A percentile compares a stretch with the other conserved stretches of the same genome.
Conservation (phyloP, 1,139 yeast species). For the Yamadazyma buinensis region DNA sequence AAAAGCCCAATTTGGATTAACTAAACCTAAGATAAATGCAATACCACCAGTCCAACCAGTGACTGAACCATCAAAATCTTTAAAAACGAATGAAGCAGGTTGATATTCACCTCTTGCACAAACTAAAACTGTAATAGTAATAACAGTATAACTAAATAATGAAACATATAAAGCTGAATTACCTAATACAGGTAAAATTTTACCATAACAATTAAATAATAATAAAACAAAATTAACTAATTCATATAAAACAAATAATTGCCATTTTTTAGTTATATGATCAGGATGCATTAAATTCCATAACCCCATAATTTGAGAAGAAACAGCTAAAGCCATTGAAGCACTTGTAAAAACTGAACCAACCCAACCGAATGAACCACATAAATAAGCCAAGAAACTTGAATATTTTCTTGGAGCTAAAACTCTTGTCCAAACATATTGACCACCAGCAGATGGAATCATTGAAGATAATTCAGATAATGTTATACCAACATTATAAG, state of each 20-base stretch:
- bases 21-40: conserved; percentile 42
- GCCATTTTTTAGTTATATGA: conserved; percentile 45
- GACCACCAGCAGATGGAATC: conserved; percentile 59
- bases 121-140: conserved; percentile 35
- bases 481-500: conserved; percentile 37
- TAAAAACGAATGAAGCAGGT: conserved; percentile 36
- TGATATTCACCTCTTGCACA: conserved; percentile 35
- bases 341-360: conserved; percentile 57
- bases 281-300: conserved; percentile 45
- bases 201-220: conserved; percentile 37
- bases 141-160: conserved; percentile 31
- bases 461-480: conserved; percentile 50
- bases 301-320: conserved; percentile 47
- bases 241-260: conserved; percentile 49
- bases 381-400: conserved; percentile 46
- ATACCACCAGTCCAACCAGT: conserved; percentile 43
- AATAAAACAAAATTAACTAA: conserved; percentile 29
- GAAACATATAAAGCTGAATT: conserved; percentile 34
- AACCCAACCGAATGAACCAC: conserved; percentile 57
- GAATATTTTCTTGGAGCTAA: conserved; percentile 49
- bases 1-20: conserved; percentile 45
- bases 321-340: conserved; percentile 50
- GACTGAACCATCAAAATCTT: conserved; percentile 27
- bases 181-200: conserved; percentile 33
- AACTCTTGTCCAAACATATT: conserved; percentile 57